Evolutionary conservation across 2,329 filamentous ascomycete species (phyloP).

Genomic region (Botryosphaeria agaves): DNA sequence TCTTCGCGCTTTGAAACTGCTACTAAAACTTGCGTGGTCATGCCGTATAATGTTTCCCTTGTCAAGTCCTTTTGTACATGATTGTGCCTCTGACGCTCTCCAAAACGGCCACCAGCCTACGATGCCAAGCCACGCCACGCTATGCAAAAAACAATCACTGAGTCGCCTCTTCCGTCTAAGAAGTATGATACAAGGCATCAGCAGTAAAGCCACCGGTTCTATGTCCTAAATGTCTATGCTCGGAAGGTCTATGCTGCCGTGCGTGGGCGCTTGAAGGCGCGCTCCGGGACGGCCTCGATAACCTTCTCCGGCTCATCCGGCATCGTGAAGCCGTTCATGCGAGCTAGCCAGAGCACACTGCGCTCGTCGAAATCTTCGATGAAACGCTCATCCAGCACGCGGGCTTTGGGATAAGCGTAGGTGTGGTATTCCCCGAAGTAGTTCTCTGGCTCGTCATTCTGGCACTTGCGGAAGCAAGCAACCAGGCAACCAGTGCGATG

Average conservation of each 20-base stretch:
- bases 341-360: conserved; percentile 20
- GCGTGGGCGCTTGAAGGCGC: background rate
- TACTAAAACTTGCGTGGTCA: no score
- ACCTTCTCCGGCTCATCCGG: conserved; percentile 2
- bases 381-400: conserved; percentile 27
- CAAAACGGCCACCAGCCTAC: no score
- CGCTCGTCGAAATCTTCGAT: conserved; percentile 27
- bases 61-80: no score
- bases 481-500: conserved; percentile 86
- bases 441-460: conserved; percentile 44
- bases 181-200: no score
- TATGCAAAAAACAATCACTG: no score
- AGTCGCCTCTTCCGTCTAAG: no score
- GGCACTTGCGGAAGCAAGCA: conserved; percentile 57
- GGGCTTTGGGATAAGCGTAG: conserved; percentile 36
- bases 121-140: no score
- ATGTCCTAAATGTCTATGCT: no score
- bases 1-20: no score
- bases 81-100: no score
- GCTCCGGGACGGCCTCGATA: background rate
- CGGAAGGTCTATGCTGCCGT: background rate
- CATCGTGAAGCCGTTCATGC: conserved; percentile 9
- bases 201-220: no score
- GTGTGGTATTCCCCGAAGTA: conserved; percentile 57
- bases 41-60: no score